phyloP scores from a whole-genome alignment of 2,329 filamentous ascomycete species.

The Fusarium proliferatum region DNA sequence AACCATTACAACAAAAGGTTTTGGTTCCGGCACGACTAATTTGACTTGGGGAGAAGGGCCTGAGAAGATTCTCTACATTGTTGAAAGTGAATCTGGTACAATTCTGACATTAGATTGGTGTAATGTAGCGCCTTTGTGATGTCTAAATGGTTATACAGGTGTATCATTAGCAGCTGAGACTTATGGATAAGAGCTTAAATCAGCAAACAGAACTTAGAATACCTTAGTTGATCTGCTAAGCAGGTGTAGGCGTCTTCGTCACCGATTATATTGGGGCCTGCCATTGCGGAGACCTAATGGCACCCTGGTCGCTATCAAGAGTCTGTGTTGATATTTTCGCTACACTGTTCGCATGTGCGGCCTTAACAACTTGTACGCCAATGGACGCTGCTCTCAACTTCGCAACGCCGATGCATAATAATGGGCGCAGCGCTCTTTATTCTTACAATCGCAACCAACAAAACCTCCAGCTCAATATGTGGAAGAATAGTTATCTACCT shows the following conservation, averaged over 20 bases:
- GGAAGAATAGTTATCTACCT: neutral
- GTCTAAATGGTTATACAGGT: no score
- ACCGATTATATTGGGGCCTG: neutral
- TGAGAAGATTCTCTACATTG: no score
- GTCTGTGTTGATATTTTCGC: fast-evolving
- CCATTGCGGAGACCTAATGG: neutral
- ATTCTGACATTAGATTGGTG: no score
- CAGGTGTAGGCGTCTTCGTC: neutral
- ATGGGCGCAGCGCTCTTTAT: neutral
- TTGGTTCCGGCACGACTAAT: no score
- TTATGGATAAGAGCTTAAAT: no score
- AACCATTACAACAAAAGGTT: no score
- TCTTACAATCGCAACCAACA: neutral
- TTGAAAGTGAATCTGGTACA: no score
- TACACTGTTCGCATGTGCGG: fast-evolving
- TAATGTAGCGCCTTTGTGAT: no score
- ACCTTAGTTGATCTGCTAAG: neutral
- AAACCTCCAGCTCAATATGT: fast-evolving
- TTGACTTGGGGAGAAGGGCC: no score
- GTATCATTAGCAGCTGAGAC: no score
- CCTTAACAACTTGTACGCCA: neutral
- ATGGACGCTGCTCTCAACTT: neutral
- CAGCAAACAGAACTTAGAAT: neutral
- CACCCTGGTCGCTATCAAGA: neutral
- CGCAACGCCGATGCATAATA: neutral